Base-by-base conservation (phyloP, 73 alveolate genomes). In the Blepharisma stoltei region DNA sequence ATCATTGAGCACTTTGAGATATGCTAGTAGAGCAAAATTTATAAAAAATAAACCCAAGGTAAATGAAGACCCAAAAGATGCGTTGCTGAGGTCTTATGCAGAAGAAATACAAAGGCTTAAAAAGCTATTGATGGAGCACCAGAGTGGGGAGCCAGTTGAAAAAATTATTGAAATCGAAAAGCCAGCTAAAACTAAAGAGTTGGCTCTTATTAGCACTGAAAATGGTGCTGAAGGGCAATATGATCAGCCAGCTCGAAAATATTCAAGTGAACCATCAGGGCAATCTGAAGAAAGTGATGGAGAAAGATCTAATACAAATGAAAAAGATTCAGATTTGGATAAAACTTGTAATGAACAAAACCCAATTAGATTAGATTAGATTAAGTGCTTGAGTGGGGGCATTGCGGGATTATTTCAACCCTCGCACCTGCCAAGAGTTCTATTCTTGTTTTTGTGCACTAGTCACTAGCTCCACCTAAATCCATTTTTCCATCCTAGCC, bases 11-110 rank as follows among this genome's bases (percentile, higher is more conserved):
- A 92, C 98, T 18, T 82, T 92, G 66, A 53, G 95, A 75, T 92
- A 92, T 83, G 98, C 98, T 69, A 76, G 91, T 18, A 77, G 98
- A 54, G 98, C 98, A 6, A 92, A 92, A 75, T 77, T 73, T 77
- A 92, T 92, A 43, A 78, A 92, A 76, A 92, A 92, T 78, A 94
- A 94, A 37, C 98, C 98, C 21, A 89, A 66, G 76, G 82, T 93
- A 55, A 93, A 93, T 82, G 97, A 93, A 84, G 97, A 91, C 79
- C 97, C 97, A 37, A 93, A 91, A 75, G 97, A 92, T 76, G 91
- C 97, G 6, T 78, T 91, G 46, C 84, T 93, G 53, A 82, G 94
- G 52, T 79, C 91, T 67, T 93, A 91, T 73, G 94, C 80, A 71
- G 91, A 93, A 54, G 97, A 93, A 73, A 91, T 91, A 7, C 85